Evolutionary conservation across 495 filamentous ascomycete species (phyloP).

Genomic region (Bryoglossum gracile): DNA sequence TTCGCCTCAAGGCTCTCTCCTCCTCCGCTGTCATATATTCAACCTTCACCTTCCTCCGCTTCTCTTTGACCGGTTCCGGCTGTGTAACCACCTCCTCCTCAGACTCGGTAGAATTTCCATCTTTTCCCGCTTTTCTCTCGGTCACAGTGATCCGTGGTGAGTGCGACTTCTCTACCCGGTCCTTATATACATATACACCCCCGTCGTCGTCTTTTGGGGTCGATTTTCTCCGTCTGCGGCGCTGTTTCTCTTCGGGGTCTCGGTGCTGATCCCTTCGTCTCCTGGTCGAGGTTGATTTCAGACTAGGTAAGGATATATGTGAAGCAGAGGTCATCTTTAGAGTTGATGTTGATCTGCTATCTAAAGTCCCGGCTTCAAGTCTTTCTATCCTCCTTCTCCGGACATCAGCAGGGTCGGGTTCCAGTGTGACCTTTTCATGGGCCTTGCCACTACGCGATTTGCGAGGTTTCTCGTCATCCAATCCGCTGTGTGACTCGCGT

Average conservation of each 20-base stretch:
- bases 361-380: slow-evolving; percentile 11
- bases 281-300: slow-evolving; percentile 6
- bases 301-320: slow-evolving; percentile 15
- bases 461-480: slow-evolving; percentile 7
- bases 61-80: slow-evolving; percentile 1
- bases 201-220: slow-evolving; percentile 8
- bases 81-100: slow-evolving; percentile 2
- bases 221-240: slow-evolving; percentile 17
- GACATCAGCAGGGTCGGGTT: slow-evolving; percentile 10
- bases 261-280: slow-evolving; percentile 12
- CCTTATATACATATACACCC: slow-evolving; percentile 16
- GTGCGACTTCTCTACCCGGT: slow-evolving; percentile 6
- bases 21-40: slow-evolving; percentile 20
- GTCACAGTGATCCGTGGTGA: slow-evolving; percentile 1
- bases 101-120: slow-evolving; percentile 20
- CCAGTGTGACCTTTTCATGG: slow-evolving; percentile 14
- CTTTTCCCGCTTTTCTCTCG: slow-evolving; percentile 15
- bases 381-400: slow-evolving; percentile 22
- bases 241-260: slow-evolving; percentile 13
- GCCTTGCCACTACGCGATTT: slow-evolving; percentile 20
- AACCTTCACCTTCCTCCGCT: slow-evolving; percentile 18
- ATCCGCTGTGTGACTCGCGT: slow-evolving; percentile 13
- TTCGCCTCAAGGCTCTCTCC: background rate
- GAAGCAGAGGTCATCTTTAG: slow-evolving; percentile 23
- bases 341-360: slow-evolving; percentile 4